Evolutionary conservation across 192 early-diverging fungal species (phyloP).

Genomic region (Backusella westeae): DNA sequence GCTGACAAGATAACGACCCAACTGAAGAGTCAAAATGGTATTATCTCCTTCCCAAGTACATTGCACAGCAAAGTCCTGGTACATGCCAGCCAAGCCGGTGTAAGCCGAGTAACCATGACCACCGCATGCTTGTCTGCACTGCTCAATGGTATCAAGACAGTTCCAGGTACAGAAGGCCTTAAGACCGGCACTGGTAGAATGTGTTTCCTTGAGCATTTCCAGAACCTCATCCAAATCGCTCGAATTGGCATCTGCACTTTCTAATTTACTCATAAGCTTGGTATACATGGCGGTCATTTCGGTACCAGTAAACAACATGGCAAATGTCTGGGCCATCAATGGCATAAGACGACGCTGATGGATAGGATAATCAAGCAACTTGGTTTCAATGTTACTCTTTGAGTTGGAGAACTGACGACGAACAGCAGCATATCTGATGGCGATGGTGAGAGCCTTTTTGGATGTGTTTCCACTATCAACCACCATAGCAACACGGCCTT

Average conservation of each 20-base stretch:
- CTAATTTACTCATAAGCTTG: slow-evolving; percentile 72
- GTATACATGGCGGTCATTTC: slow-evolving; percentile 79
- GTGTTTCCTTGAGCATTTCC: slow-evolving; percentile 84
- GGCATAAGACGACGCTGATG: slow-evolving; percentile 93
- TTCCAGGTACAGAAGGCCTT: slow-evolving; percentile 95
- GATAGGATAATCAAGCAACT: slow-evolving; percentile 89
- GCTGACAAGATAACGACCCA: slow-evolving; percentile 80
- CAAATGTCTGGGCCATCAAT: slow-evolving; percentile 84
- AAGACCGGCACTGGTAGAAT: slow-evolving; percentile 86
- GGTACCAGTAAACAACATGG: slow-evolving; percentile 86
- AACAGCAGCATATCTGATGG: slow-evolving; percentile 87
- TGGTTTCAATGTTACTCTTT: slow-evolving; percentile 78
- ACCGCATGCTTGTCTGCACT: slow-evolving; percentile 86
- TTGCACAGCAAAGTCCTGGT: slow-evolving; percentile 87
- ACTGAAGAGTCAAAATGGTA: slow-evolving; percentile 88
- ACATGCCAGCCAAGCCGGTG: slow-evolving; percentile 82
- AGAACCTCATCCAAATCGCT: slow-evolving; percentile 59
- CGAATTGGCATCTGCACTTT: slow-evolving; percentile 60
- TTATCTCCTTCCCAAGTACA: slow-evolving; percentile 92
- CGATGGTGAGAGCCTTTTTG: slow-evolving; percentile 90
- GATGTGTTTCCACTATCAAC: slow-evolving; percentile 82
- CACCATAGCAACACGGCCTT: slow-evolving; percentile 80
- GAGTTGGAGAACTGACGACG: slow-evolving; percentile 81
- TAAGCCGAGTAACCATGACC: slow-evolving; percentile 93
- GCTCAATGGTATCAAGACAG: slow-evolving; percentile 86